Conservation (phyloP, 129 eudicot species). For the Escallonia rubra region DNA sequence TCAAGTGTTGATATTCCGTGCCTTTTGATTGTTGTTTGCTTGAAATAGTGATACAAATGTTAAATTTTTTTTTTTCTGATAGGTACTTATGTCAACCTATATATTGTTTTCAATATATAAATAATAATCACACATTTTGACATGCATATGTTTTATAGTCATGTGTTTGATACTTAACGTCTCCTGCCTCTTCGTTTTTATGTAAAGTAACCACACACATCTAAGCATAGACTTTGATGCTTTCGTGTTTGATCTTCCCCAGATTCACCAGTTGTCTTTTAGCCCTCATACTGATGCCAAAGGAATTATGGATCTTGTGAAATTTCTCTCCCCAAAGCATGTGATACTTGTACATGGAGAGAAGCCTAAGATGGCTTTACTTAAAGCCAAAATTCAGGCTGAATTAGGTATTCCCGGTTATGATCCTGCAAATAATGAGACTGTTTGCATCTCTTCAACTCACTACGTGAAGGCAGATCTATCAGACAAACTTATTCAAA, state of each 20-base stretch:
- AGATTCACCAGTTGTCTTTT: constrained; percentile 89
- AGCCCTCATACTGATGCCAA: constrained; percentile 95
- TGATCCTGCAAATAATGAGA: constrained; percentile 69
- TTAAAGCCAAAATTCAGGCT: constrained; percentile 55
- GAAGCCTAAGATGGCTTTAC: constrained; percentile 63
- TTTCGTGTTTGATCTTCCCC: not conserved
- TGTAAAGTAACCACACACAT: too few relatives aligned
- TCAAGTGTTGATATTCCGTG: too few relatives aligned
- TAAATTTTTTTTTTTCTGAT: too few relatives aligned
- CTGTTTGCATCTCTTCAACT: constrained; percentile 51
- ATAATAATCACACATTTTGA: too few relatives aligned
- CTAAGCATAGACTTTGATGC: too few relatives aligned
- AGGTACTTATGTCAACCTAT: too few relatives aligned
- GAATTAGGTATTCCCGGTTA: constrained; percentile 60
- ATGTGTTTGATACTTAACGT: too few relatives aligned
- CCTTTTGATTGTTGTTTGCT: too few relatives aligned
- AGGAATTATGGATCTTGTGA: constrained; percentile 93
- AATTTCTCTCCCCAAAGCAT: constrained; percentile 82
- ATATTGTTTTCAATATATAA: too few relatives aligned
- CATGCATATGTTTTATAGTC: too few relatives aligned
- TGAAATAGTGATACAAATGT: too few relatives aligned
- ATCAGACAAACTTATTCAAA: constrained; percentile 41
- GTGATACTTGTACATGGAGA: constrained; percentile 90
- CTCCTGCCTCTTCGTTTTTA: too few relatives aligned
- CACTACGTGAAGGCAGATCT: constrained; percentile 52